Percentiles rank a stretch among this genome's conserved stretches.
Evolutionary conservation across 129 eudicot species (phyloP).

Genomic region (Flaveria bidentis): DNA sequence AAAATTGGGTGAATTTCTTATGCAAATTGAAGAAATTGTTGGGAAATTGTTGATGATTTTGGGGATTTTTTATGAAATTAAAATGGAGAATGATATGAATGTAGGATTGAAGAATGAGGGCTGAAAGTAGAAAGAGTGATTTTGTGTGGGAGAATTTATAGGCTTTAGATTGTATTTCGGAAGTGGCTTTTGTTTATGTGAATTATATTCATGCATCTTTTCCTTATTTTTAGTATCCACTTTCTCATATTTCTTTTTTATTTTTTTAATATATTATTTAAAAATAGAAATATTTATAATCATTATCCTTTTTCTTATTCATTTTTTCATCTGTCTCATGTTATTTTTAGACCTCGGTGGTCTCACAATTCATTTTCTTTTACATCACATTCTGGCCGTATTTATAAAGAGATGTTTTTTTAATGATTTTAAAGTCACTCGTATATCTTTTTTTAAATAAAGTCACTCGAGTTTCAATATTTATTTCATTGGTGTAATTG

Average conservation of each 20-base stretch:
- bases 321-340: neutral
- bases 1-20: slow-evolving; percentile 1
- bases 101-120: slow-evolving; percentile 35
- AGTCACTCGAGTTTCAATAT: no score
- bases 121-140: slow-evolving; percentile 38
- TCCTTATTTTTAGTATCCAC: slow-evolving; percentile 35
- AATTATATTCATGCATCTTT: slow-evolving; percentile 31
- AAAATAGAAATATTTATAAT: neutral
- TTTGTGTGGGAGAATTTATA: slow-evolving; percentile 42
- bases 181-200: slow-evolving; percentile 34
- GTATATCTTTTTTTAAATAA: no score
- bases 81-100: slow-evolving; percentile 12
- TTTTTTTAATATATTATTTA: neutral
- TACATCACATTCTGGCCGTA: no score
- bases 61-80: neutral
- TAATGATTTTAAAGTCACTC: no score
- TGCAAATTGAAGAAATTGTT: neutral
- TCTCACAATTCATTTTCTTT: no score
- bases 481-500: no score
- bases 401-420: no score
- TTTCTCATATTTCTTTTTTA: neutral
- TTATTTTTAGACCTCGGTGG: no score
- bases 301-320: no score
- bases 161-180: slow-evolving; percentile 48
- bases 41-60: neutral